Conservation (phyloP, 2,329 filamentous ascomycete species). For the Colletotrichum siamense region DNA sequence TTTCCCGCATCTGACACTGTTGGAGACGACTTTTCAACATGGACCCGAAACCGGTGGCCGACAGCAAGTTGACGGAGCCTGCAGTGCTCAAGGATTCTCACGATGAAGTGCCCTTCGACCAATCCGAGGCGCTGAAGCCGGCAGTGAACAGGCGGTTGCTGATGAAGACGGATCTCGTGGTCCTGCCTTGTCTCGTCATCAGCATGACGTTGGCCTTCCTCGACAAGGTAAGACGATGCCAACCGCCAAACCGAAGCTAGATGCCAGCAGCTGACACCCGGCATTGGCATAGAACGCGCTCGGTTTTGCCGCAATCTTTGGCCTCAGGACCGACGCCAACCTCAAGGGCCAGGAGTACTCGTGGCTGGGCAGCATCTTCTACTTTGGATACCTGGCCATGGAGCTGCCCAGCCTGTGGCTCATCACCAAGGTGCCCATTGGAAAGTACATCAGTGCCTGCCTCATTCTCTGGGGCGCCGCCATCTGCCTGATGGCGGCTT, state of each 20-base stretch:
- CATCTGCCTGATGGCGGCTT: conserved; percentile 38
- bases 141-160: conserved; percentile 16
- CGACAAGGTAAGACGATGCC: conserved; percentile 15
- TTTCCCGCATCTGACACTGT: background rate
- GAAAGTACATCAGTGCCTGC: conserved; percentile 6
- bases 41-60: background rate
- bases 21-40: background rate
- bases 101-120: background rate
- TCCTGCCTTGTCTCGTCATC: conserved; percentile 20
- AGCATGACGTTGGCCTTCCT: conserved; percentile 25
- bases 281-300: conserved; percentile 9
- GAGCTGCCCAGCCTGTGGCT: conserved; percentile 62
- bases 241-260: background rate
- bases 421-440: conserved; percentile 49
- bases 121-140: background rate
- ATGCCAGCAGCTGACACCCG: background rate
- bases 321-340: conserved; percentile 52
- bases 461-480: conserved; percentile 47
- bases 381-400: conserved; percentile 66
- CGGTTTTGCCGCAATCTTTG: conserved; percentile 59
- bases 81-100: background rate
- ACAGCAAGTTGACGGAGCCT: background rate
- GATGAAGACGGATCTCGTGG: conserved; percentile 23
- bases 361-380: conserved; percentile 59
- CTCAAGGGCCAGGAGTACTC: conserved; percentile 62